Evolutionary conservation across 441 rosid species (phyloP).

Genomic region (Populus trichocarpa): DNA sequence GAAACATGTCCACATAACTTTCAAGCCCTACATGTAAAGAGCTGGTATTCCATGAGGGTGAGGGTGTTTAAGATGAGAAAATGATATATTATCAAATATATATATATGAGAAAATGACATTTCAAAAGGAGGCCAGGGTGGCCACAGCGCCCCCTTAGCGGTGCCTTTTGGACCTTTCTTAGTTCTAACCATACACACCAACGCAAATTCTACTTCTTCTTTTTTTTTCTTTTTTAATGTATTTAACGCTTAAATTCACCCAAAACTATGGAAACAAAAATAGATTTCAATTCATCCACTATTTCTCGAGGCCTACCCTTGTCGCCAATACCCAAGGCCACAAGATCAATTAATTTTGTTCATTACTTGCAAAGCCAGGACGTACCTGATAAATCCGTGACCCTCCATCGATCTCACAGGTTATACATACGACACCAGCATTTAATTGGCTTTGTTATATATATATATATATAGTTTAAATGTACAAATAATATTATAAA

Average conservation of each 20-base stretch:
- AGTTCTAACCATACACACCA: constrained; percentile 2
- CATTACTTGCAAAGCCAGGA: neutral
- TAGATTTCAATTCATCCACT: too few species aligned
- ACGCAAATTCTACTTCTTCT: too few species aligned
- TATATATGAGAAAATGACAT: constrained; percentile 56
- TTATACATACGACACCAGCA: neutral
- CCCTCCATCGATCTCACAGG: neutral
- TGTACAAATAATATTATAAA: too few species aligned
- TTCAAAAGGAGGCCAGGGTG: constrained; percentile 52
- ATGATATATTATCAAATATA: constrained; percentile 38
- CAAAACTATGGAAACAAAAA: neutral
- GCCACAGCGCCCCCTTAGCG: constrained; percentile 41
- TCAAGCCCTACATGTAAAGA: constrained; percentile 38
- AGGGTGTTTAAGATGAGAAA: constrained; percentile 53
- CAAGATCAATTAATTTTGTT: too few species aligned
- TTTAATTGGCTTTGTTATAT: too few species aligned
- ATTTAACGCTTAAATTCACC: neutral
- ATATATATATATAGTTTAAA: too few species aligned
- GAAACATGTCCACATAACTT: constrained; percentile 46
- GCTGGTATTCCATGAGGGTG: constrained; percentile 16
- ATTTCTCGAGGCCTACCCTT: too few species aligned
- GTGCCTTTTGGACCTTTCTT: constrained; percentile 53
- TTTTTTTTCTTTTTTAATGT: too few species aligned
- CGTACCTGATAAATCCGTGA: neutral
- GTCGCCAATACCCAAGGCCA: too few species aligned